Evolutionary conservation across 768 basidiomycete genomes (phyloP).

Genomic region (Lactarius sanguifluus): DNA sequence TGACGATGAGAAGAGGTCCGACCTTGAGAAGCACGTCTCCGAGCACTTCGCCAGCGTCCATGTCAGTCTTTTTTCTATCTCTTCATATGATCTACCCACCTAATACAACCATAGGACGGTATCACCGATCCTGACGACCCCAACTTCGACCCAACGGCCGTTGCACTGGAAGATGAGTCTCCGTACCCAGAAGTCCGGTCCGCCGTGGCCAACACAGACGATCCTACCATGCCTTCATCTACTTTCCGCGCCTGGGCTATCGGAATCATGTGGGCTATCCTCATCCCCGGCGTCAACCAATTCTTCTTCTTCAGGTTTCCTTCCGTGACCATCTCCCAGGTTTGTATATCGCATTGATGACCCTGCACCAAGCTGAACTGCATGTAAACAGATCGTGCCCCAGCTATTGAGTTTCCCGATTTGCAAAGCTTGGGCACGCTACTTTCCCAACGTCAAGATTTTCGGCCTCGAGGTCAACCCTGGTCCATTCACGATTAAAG

Average conservation of each 20-base stretch:
- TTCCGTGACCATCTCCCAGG: constrained; percentile 36
- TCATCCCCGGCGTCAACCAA: constrained; percentile 74
- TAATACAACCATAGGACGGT: constrained; percentile 4
- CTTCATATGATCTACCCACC: not conserved
- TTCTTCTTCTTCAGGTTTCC: constrained; percentile 77
- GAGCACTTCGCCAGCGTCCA: not conserved
- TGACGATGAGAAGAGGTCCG: constrained; percentile 31
- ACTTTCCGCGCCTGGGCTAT: constrained; percentile 43
- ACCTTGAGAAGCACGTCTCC: constrained; percentile 27
- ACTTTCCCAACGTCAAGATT: constrained; percentile 52
- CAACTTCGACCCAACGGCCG: constrained; percentile 37
- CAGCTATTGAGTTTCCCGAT: constrained; percentile 69
- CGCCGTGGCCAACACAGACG: constrained; percentile 50
- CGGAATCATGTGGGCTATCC: constrained; percentile 48
- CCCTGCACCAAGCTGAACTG: constrained; percentile 10
- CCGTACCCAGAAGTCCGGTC: constrained; percentile 56
- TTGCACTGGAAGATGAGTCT: constrained; percentile 45
- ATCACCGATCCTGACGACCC: constrained; percentile 37
- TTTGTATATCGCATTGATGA: constrained; percentile 23
- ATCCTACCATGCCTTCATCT: constrained; percentile 41
- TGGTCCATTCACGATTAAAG: constrained; percentile 74
- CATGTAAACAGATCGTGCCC: constrained; percentile 48
- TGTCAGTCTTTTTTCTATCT: not conserved
- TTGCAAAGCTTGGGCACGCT: constrained; percentile 56
- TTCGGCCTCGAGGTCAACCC: constrained; percentile 58